These are phyloP conservation scores for Candolleomyces eurysporus DNA, from an alignment of 768 basidiomycete genomes.

Conservation along the genomic window DNA sequence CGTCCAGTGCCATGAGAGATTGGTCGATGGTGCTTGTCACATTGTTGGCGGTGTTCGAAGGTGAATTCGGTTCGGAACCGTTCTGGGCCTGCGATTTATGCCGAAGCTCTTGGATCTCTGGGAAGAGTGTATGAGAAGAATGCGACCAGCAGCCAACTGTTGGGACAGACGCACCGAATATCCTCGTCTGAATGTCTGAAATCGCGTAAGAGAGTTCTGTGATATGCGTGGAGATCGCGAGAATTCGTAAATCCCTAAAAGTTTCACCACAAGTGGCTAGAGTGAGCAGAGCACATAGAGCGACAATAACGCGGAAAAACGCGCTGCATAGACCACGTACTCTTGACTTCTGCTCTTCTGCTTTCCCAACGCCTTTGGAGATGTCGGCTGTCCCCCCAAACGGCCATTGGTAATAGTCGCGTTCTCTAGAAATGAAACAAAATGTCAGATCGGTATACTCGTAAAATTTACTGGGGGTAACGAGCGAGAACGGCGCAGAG, in stretches of 20 bases:
- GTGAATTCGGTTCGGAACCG: not conserved
- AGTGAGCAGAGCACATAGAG: constrained; percentile 10
- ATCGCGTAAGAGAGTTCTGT: constrained; percentile 85
- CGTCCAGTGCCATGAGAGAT: constrained; percentile 75
- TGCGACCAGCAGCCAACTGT: not conserved
- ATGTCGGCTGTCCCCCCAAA: not conserved
- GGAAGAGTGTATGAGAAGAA: constrained; percentile 1
- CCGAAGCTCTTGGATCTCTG: constrained; percentile 91
- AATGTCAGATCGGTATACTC: not conserved
- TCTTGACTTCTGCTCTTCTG: constrained; percentile 54
- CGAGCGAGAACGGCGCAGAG: constrained; percentile 2
- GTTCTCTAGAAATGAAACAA: constrained; percentile 50
- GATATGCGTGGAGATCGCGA: constrained; percentile 81
- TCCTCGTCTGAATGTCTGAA: constrained; percentile 88
- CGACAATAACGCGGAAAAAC: constrained; percentile 5
- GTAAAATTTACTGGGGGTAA: constrained; percentile 9
- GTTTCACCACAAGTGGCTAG: constrained; percentile 14
- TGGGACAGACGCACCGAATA: constrained; percentile 64
- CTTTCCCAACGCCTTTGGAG: constrained; percentile 30
- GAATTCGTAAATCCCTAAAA: constrained; percentile 66
- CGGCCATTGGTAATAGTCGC: constrained; percentile 56
- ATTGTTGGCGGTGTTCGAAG: constrained; percentile 48
- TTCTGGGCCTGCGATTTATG: constrained; percentile 69
- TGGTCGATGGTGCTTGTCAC: constrained; percentile 74
- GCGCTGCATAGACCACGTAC: constrained; percentile 42